Conservation (phyloP, 495 filamentous ascomycete species). For the Trichoderma asperelloides region DNA sequence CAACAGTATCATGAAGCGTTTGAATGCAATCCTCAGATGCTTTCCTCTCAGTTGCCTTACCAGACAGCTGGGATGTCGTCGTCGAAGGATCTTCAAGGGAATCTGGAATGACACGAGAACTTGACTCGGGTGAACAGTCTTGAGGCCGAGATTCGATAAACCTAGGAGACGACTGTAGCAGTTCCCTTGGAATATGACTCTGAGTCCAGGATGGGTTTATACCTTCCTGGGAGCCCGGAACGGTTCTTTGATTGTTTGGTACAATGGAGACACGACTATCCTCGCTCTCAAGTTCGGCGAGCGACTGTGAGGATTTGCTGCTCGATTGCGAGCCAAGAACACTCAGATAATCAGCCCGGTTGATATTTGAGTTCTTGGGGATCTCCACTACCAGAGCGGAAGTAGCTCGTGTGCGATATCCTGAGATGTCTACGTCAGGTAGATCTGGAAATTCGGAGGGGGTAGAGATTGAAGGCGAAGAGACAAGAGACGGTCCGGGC, state of each 20-base stretch:
- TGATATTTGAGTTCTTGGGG: neutral
- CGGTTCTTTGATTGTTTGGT: neutral
- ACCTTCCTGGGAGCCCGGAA: neutral
- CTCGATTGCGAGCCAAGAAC: neutral
- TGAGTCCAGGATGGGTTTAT: neutral
- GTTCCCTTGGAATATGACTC: neutral
- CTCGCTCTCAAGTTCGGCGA: neutral
- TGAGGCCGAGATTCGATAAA: neutral
- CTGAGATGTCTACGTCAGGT: neutral
- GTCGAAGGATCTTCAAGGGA: neutral
- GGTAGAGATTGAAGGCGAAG: neutral
- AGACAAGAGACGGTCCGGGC: neutral
- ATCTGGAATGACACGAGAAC: neutral
- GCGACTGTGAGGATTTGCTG: neutral
- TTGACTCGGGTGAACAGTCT: neutral
- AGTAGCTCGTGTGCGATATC: neutral
- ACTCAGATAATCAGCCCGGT: slow-evolving; percentile 8
- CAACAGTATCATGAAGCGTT: neutral
- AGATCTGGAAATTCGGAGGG: neutral
- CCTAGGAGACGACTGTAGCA: neutral
- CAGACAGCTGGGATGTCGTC: neutral
- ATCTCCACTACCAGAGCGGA: slow-evolving; percentile 4
- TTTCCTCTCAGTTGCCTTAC: neutral
- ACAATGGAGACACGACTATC: neutral
- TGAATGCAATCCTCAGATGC: neutral